Evolutionary conservation across 2,329 filamentous ascomycete species (phyloP), one percentile per base, ranked within the genome.

Genomic region (Rhynchosporium secalis): DNA sequence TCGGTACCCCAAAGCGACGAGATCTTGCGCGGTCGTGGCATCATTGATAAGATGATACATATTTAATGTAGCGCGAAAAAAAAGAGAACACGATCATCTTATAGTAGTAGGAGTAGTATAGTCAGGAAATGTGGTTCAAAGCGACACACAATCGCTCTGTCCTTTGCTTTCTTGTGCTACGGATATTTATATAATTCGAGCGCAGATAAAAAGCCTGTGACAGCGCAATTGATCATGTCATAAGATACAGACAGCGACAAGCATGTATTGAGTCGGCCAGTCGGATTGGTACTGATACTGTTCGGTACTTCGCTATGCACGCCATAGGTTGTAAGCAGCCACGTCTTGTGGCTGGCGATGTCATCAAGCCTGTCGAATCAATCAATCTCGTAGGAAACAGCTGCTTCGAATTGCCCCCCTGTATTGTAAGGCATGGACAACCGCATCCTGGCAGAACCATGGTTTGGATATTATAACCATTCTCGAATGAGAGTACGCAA

Each of bases 221-320:
- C 28, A 54, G 51, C 51, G 13, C 51, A n/a, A 41, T 20, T 40
- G n/a, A 20, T 8, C n/a, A 29, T 20, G 33, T 10, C 31, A 36
- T 41, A 33, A 33, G 40, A 36, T n/a, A 20, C 20, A 54, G 20
- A 41, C 13, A 54, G 28, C 38, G 51, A 56, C 7, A 29, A 29
- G 40, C 20, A 28, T 4, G 8, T 31, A 45, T 20, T 33, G 28
- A 56, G 12, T 46, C 38, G 12, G 29, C 54, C 41, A 46, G 54
- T 56, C 54, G 40, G 41, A 28, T 46, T 56, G 40, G 38, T 13
- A 40, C 28, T 56, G n/a, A 33, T 15, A 26, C n/a, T 20, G 8
- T 43, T 56, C 52, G 52, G 40, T 33, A 31, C 41, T n/a, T 56
- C 43, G 54, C 54, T 13, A n/a, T 56, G 54, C 54, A 41, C 51